Conservation (phyloP, 2,329 filamentous ascomycete genomes). For the Colletotrichum sp. region DNA sequence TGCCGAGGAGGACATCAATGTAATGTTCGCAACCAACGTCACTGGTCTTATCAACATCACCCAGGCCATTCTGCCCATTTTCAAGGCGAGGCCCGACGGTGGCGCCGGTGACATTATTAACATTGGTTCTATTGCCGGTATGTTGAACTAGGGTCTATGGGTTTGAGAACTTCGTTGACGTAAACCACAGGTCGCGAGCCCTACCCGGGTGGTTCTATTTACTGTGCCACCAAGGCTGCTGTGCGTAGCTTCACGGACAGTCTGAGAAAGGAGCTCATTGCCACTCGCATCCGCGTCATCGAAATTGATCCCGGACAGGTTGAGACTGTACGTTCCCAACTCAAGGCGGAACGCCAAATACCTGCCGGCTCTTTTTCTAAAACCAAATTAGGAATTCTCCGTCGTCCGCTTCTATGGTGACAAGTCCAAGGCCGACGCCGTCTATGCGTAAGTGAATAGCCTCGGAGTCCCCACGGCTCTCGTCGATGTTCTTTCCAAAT, state of each 20-base stretch:
- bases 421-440: slow-evolving; percentile 86
- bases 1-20: slow-evolving; percentile 76
- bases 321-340: slow-evolving; percentile 69
- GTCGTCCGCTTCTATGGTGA: slow-evolving; percentile 89
- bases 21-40: slow-evolving; percentile 94
- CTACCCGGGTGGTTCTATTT: slow-evolving; percentile 86
- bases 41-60: slow-evolving; percentile 97
- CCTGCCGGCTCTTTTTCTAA: not conserved
- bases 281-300: slow-evolving; percentile 81
- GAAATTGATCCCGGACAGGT: slow-evolving; percentile 92
- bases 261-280: slow-evolving; percentile 81
- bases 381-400: slow-evolving; percentile 72
- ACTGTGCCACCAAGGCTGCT: slow-evolving; percentile 92
- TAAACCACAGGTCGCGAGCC: slow-evolving; percentile 69
- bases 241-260: slow-evolving; percentile 85
- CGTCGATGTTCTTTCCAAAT: not conserved
- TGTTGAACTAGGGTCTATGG: not conserved
- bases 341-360: not conserved
- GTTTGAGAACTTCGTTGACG: not conserved
- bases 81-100: slow-evolving; percentile 75
- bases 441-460: slow-evolving; percentile 74
- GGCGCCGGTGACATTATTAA: slow-evolving; percentile 95
- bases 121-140: slow-evolving; percentile 83
- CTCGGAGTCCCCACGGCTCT: not conserved
- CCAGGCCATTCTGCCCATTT: slow-evolving; percentile 84